Conservation (phyloP, 2,329 filamentous ascomycete species). For the Aspergillus nomiae region DNA sequence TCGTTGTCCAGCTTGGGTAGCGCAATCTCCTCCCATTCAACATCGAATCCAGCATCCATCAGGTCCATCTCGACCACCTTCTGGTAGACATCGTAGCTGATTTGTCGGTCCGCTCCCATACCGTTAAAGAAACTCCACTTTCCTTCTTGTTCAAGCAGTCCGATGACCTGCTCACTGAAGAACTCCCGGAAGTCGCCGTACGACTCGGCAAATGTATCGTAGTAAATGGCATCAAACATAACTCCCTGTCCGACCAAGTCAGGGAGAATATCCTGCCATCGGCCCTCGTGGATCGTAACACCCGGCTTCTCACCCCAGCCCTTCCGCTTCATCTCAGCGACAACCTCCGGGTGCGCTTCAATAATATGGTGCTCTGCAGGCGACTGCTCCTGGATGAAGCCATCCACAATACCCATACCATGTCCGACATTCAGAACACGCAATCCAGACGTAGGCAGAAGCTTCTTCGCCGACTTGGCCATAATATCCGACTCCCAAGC, state of each 20-base stretch:
- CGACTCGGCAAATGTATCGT: constrained; percentile 96
- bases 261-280: constrained; percentile 80
- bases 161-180: constrained; percentile 84
- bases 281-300: constrained; percentile 66
- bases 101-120: constrained; percentile 84
- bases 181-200: constrained; percentile 83
- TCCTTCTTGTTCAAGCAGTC: constrained; percentile 62
- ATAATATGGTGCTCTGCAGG: constrained; percentile 79
- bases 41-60: constrained; percentile 83
- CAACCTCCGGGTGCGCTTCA: constrained; percentile 79
- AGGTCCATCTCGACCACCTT: constrained; percentile 90
- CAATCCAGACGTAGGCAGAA: constrained; percentile 64
- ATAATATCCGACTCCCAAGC: constrained; percentile 88
- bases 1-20: constrained; percentile 75
- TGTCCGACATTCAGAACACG: constrained; percentile 84
- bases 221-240: constrained; percentile 87
- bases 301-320: constrained; percentile 68
- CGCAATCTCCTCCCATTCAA: constrained; percentile 77
- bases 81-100: constrained; percentile 96
- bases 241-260: constrained; percentile 67
- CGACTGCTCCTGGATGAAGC: constrained; percentile 68
- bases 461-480: constrained; percentile 70
- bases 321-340: constrained; percentile 66
- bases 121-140: constrained; percentile 69
- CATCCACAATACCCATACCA: constrained; percentile 87